Conservation (phyloP, 306 rosid species). For the Malus asiatica region DNA sequence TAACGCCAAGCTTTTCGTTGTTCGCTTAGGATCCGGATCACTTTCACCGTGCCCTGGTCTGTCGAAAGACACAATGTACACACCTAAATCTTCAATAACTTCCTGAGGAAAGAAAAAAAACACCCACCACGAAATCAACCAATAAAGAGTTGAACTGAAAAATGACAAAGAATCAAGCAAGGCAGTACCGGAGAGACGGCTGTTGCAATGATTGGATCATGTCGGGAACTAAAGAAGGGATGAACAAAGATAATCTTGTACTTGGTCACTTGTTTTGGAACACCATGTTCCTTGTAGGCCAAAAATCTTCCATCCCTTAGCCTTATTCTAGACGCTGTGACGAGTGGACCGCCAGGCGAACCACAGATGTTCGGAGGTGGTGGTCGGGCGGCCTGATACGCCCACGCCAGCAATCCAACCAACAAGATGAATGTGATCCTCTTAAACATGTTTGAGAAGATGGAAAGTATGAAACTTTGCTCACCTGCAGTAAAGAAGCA, state of each 20-base stretch:
- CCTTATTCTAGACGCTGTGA: no score
- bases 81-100: slow-evolving; percentile 8
- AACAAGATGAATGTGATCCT: slow-evolving; percentile 6
- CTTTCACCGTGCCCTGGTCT: slow-evolving; percentile 31
- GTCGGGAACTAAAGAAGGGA: slow-evolving; percentile 26
- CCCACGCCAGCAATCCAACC: slow-evolving; percentile 26
- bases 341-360: no score
- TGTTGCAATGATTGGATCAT: slow-evolving; percentile 2
- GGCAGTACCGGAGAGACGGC: slow-evolving; percentile 1
- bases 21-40: slow-evolving; percentile 29
- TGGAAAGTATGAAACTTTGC: neutral
- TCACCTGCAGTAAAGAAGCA: neutral
- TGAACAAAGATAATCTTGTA: slow-evolving; percentile 44
- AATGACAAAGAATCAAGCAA: no score
- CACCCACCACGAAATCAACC: no score
- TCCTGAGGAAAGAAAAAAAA: neutral
- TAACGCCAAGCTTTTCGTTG: slow-evolving; percentile 26
- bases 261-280: slow-evolving; percentile 32
- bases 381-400: slow-evolving; percentile 9
- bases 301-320: no score
- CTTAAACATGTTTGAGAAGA: slow-evolving; percentile 5
- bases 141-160: no score
- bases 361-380: no score
- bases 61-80: slow-evolving; percentile 14
- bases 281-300: slow-evolving; percentile 37